Conservation (phyloP, 306 rosid genomes). For the Rosa persica region DNA sequence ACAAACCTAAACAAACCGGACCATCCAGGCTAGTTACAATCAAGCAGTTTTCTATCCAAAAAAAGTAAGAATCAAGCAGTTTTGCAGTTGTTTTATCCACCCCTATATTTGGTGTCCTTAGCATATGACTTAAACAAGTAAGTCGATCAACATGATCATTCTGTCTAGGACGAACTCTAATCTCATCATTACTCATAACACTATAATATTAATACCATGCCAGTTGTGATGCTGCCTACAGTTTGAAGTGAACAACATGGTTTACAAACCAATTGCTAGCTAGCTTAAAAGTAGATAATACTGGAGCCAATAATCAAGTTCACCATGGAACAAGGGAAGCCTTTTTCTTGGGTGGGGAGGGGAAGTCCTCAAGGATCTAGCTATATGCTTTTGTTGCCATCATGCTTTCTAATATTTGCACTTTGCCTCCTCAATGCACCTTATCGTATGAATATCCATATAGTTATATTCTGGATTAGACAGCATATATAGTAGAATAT, state of each 20-base stretch:
- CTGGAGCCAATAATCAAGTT: background rate
- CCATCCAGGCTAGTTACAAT: too few relatives aligned
- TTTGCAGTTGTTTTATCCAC: background rate
- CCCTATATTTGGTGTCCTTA: background rate
- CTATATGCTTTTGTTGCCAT: background rate
- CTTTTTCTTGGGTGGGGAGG: background rate
- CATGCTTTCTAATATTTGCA: background rate
- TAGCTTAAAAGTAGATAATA: background rate
- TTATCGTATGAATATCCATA: background rate
- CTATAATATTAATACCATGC: background rate
- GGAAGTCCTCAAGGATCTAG: background rate
- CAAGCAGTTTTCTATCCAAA: too few relatives aligned
- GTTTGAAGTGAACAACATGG: background rate
- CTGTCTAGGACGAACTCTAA: background rate
- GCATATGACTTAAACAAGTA: background rate
- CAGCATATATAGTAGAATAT: background rate
- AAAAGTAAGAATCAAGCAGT: background rate
- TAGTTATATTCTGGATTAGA: background rate
- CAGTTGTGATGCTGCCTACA: background rate
- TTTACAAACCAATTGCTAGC: background rate
- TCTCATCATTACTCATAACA: background rate
- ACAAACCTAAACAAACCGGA: too few relatives aligned
- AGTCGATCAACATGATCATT: background rate
- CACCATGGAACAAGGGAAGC: background rate
- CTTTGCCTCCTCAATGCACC: background rate